Base-by-base conservation (phyloP, 495 filamentous ascomycete species). In the Aspergillus indologenus region DNA sequence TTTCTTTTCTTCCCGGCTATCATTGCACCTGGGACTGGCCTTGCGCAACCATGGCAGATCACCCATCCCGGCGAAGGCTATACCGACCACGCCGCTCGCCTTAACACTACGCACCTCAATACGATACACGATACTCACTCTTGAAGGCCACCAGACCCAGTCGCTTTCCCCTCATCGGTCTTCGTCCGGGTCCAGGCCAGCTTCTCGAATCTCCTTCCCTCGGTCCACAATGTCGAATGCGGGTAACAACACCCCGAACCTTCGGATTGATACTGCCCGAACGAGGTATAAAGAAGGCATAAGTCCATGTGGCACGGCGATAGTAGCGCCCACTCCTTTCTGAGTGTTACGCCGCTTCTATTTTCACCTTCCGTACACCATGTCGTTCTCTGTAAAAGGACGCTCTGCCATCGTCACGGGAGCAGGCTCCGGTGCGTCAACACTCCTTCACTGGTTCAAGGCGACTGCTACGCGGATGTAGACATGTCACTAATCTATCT, bases 361-460 rank as follows among this genome's bases (percentile, higher is more conserved):
- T 12, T 20, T 12, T 51, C 48, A 34, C 31, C 6, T 19, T 11
- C 18, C 6, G 6, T 52, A 22, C 56, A 64, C 19, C n/a, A 76
- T 76, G 72, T 67, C 77, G 15, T 53, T 81, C 55, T 76, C 78
- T 14, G 80, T 88, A 12, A 57, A 78, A 53, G 85, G 84, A 48
- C 85, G 84, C 71, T 79, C 79, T 43, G 87, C 87, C n/a, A 84
- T 90, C 55, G 73, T 89, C 20, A 90, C 87, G 24, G 87, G 87
- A 7, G 86, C 84, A 44, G 87, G 87, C 55, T 89, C 86, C 54
- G 87, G 87, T 86, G 74, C 54, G 71, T 67, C 19, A 15, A 31
- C 1, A 21, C 20, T n/a, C 9, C 23, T 18, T 45, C 21, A 19
- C 21, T 15, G 17, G 17, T 18, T 29, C 26, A 53, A 44, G 21